phyloP scores from a whole-genome alignment of 2,329 filamentous ascomycete genomes.

The Metarhizium humberi region DNA sequence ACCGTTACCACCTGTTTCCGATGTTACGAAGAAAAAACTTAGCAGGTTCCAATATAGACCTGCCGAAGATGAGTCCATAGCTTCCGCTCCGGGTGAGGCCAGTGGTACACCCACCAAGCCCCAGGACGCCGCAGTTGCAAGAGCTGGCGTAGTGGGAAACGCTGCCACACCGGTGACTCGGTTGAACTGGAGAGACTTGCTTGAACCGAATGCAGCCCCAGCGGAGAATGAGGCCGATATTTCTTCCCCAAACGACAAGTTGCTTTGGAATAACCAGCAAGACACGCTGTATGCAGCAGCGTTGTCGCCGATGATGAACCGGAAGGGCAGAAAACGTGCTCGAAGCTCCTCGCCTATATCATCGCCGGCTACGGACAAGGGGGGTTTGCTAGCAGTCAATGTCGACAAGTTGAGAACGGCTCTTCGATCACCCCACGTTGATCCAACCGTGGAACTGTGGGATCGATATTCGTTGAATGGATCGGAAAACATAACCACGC shows the following conservation, averaged over 20 bases:
- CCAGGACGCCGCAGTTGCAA: constrained; percentile 9
- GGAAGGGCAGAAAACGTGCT: constrained; percentile 54
- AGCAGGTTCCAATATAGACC: constrained; percentile 41
- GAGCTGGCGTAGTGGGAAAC: background rate
- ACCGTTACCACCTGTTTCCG: constrained; percentile 41
- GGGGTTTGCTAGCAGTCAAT: constrained; percentile 40
- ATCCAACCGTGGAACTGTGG: constrained; percentile 69
- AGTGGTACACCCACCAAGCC: constrained; percentile 6
- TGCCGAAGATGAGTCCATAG: constrained; percentile 9
- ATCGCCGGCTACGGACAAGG: constrained; percentile 48
- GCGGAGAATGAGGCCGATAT: constrained; percentile 35
- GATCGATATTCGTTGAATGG: constrained; percentile 55
- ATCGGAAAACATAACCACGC: constrained; percentile 32
- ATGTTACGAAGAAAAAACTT: constrained; percentile 51
- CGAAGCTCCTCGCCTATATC: constrained; percentile 65
- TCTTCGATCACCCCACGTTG: constrained; percentile 57
- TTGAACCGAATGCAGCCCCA: constrained; percentile 31
- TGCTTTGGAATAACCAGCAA: constrained; percentile 50
- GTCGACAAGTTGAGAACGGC: constrained; percentile 48
- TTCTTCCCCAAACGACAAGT: constrained; percentile 53
- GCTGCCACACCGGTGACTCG: constrained; percentile 38
- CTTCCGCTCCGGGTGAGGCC: constrained; percentile 7
- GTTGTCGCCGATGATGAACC: constrained; percentile 39
- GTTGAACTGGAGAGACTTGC: constrained; percentile 49
- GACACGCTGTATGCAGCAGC: constrained; percentile 29